A percentile compares a stretch with the other conserved stretches of the same genome.
These are phyloP conservation scores for Kingdonia uniflora DNA, from an alignment of 164 flowering plant species.

Conservation along the genomic window DNA sequence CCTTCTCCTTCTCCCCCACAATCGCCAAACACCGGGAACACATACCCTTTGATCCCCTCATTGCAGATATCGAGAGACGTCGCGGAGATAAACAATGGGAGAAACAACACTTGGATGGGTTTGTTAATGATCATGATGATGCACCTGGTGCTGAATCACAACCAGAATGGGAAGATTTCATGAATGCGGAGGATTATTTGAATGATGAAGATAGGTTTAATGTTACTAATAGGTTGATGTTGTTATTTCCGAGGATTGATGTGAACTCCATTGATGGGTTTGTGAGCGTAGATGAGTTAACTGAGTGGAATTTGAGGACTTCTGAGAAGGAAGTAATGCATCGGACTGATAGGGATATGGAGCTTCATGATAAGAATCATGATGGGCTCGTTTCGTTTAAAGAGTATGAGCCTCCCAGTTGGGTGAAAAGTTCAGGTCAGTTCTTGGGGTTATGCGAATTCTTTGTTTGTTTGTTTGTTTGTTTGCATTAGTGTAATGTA, in stretches of 20 bases:
- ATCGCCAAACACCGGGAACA: conserved; percentile 28
- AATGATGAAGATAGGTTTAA: conserved; percentile 84
- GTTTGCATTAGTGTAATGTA: not conserved
- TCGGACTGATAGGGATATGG: conserved; percentile 81
- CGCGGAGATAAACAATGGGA: conserved; percentile 85
- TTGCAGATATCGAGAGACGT: conserved; percentile 81
- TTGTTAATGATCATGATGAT: conserved; percentile 10
- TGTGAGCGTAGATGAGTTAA: conserved; percentile 52
- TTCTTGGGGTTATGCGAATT: too few species aligned
- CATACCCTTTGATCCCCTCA: conserved; percentile 74
- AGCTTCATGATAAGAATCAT: conserved; percentile 73
- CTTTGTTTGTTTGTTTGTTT: not conserved
- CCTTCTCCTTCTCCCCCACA: conserved; percentile 28
- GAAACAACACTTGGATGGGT: conserved; percentile 32
- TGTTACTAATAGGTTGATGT: conserved; percentile 47
- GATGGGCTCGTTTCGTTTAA: conserved; percentile 73
- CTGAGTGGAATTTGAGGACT: conserved; percentile 60
- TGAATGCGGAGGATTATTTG: conserved; percentile 83
- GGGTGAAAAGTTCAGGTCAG: conserved; percentile 61
- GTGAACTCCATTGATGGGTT: conserved; percentile 69
- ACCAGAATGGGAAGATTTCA: conserved; percentile 95
- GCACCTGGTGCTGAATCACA: conserved; percentile 36
- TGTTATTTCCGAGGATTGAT: conserved; percentile 81
- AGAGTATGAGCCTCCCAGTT: conserved; percentile 83
- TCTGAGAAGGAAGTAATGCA: conserved; percentile 65